These are phyloP conservation scores for Candida mesenterica DNA, from an alignment of 1,139 yeast genomes.

Conservation along the genomic window DNA sequence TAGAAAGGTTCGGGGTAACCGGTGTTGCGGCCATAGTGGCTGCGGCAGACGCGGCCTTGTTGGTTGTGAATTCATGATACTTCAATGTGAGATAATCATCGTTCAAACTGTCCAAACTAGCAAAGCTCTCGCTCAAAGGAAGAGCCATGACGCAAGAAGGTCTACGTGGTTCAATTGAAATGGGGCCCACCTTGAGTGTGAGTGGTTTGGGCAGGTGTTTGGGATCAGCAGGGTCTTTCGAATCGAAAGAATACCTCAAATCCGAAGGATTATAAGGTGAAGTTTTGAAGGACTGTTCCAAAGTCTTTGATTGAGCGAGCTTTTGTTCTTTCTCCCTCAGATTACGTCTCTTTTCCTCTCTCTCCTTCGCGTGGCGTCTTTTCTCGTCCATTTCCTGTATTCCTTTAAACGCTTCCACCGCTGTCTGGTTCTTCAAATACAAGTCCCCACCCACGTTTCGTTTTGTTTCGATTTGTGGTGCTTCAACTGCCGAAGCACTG, in stretches of 20 bases:
- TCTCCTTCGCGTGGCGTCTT: conserved; percentile 25
- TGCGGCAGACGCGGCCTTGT: conserved; percentile 2
- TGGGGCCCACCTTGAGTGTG: conserved; percentile 34
- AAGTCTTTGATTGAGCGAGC: background rate
- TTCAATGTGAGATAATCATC: conserved; percentile 50
- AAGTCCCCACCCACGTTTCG: conserved; percentile 57
- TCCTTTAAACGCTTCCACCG: conserved; percentile 50
- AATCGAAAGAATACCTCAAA: background rate
- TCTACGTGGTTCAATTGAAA: conserved; percentile 26
- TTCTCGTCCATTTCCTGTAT: conserved; percentile 48
- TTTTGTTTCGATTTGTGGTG: conserved; percentile 48
- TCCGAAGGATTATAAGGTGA: background rate
- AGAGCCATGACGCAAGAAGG: conserved; percentile 46
- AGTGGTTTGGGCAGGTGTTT: conserved; percentile 10
- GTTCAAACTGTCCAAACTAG: conserved; percentile 71
- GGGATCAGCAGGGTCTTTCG: background rate
- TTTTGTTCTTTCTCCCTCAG: background rate
- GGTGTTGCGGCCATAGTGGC: conserved; percentile 4
- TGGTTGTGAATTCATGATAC: conserved; percentile 30
- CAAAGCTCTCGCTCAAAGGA: conserved; percentile 72
- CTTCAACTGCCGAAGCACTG: conserved; percentile 39
- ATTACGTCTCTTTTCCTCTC: background rate
- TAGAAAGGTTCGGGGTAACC: conserved; percentile 9
- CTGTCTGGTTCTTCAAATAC: conserved; percentile 47
- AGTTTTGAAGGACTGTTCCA: too few species aligned